Percentiles rank a stretch among this genome's conserved stretches.
These are phyloP conservation scores for Agastache rugosa DNA, from an alignment of 257 asterid genomes.

Conservation along the genomic window DNA sequence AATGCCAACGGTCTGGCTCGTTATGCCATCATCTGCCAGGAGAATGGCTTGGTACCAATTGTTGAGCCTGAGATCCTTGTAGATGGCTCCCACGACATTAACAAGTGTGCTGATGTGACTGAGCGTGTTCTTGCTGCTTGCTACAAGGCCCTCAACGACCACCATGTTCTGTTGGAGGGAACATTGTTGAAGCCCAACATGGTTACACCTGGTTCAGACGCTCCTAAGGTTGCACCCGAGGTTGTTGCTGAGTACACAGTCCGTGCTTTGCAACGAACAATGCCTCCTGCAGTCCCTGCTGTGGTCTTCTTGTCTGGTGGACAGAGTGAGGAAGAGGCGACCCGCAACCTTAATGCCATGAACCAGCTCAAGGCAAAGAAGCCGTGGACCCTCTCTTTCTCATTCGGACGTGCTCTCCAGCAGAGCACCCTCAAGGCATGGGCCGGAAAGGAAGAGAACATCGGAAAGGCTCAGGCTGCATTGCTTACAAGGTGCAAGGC, in stretches of 20 bases:
- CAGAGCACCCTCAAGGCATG: slow-evolving; percentile 95
- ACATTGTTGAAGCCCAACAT: slow-evolving; percentile 52
- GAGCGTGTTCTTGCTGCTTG: slow-evolving; percentile 39
- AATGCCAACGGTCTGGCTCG: slow-evolving; percentile 93
- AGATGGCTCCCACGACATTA: slow-evolving; percentile 39
- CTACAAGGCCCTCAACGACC: slow-evolving; percentile 44
- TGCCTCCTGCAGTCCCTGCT: slow-evolving; percentile 96
- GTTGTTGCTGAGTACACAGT: slow-evolving; percentile 82
- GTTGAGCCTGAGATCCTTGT: slow-evolving; percentile 47
- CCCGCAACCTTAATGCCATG: slow-evolving; percentile 86
- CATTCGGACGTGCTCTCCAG: slow-evolving; percentile 96
- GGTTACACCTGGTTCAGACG: slow-evolving; percentile 52
- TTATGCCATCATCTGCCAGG: slow-evolving; percentile 94
- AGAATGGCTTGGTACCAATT: slow-evolving; percentile 62
- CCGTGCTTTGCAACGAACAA: slow-evolving; percentile 85
- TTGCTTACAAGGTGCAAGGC: slow-evolving; percentile 81
- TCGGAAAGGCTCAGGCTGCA: slow-evolving; percentile 75
- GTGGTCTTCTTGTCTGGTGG: slow-evolving; percentile 95
- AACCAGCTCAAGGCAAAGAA: slow-evolving; percentile 77
- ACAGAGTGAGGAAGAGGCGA: slow-evolving; percentile 94
- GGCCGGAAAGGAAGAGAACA: slow-evolving; percentile 81
- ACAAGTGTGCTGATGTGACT: slow-evolving; percentile 42
- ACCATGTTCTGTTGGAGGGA: slow-evolving; percentile 39
- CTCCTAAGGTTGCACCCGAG: slow-evolving; percentile 54
- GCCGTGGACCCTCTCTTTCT: slow-evolving; percentile 89